Percentiles rank a stretch among this genome's conserved stretches.
Evolutionary conservation across 257 asterid genomes (phyloP).

Genomic region (Paraleonurus japonicus): DNA sequence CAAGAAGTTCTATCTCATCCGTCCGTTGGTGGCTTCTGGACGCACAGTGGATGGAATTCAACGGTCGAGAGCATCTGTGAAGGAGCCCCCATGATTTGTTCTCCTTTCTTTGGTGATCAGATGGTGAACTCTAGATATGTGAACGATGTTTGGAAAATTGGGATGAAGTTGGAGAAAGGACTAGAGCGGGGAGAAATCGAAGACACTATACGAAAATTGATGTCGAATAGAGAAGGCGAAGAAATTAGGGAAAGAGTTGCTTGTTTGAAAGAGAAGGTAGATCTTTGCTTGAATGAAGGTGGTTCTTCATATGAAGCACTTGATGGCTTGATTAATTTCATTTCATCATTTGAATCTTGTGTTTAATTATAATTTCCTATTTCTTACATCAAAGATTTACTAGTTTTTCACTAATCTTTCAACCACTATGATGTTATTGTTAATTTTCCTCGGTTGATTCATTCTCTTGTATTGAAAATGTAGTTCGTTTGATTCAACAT

Average conservation of each 20-base stretch:
- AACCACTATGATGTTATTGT: background rate
- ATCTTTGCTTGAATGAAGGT: conserved; percentile 11
- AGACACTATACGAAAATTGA: conserved; percentile 16
- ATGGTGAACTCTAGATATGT: conserved; percentile 37
- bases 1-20: conserved; percentile 40
- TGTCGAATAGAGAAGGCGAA: conserved; percentile 30
- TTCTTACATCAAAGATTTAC: background rate
- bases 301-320: conserved; percentile 30
- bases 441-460: background rate
- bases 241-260: conserved; percentile 26
- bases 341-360: conserved; percentile 25
- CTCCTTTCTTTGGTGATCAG: conserved; percentile 37
- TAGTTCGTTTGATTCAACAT: background rate
- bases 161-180: conserved; percentile 31
- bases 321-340: conserved; percentile 19
- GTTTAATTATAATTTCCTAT: background rate
- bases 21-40: conserved; percentile 44
- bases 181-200: conserved; percentile 27
- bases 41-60: conserved; percentile 46
- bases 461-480: background rate
- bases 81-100: conserved; percentile 43
- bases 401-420: background rate
- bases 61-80: conserved; percentile 41
- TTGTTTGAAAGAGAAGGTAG: conserved; percentile 30
- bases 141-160: conserved; percentile 34